Base-by-base conservation (phyloP, 2,329 filamentous ascomycete genomes). In the Geoglossum cookeanum region DNA sequence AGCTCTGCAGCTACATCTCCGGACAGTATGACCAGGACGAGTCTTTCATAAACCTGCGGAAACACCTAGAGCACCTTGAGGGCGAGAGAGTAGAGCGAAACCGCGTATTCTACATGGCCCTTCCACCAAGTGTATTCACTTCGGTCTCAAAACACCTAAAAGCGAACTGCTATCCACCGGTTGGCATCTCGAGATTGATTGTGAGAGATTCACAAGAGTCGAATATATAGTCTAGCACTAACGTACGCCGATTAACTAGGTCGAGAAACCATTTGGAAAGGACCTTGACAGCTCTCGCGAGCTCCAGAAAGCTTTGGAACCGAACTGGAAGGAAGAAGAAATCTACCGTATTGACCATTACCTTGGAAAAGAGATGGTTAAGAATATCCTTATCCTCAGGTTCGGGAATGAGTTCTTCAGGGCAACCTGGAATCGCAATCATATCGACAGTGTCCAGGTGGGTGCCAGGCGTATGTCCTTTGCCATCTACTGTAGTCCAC, bases 321-420 rank as follows among this genome's bases (percentile, higher is more conserved):
- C 92, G 48, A 89, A 98, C 74, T 98, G 92, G 94, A 92, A 87
- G 68, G 94, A 98, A 73, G 91, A 97, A 57, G 92, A 98, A 75
- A 84, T 98, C 64, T 98, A 94, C 83, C 89, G 92, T 68, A 98
- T 98, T 67, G 92, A 98, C 71, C 92, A 98, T 75, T 98, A 98
- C 72, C 81, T 98, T 53, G 94, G 94, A 66, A 98, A 98, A 79
- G 92, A 98, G 75, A 98, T 98, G 92, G 92, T 98, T 67, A 98
- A 98, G 83, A 98, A 98, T 75, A 94, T 98, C 64, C 79, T 98
- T 63, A 96, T 98, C 65, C 80, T 98, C 63, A 82, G 94, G 69
- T 98, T 98, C 69, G 94, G 92, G 65, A 98, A 98, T 76, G 90
- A 94, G 64, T 98, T 98, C 79, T 87, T 98, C 65, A 90, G 90